Conservation (phyloP, 2,329 filamentous ascomycete species). For the Claviceps pusilla region DNA sequence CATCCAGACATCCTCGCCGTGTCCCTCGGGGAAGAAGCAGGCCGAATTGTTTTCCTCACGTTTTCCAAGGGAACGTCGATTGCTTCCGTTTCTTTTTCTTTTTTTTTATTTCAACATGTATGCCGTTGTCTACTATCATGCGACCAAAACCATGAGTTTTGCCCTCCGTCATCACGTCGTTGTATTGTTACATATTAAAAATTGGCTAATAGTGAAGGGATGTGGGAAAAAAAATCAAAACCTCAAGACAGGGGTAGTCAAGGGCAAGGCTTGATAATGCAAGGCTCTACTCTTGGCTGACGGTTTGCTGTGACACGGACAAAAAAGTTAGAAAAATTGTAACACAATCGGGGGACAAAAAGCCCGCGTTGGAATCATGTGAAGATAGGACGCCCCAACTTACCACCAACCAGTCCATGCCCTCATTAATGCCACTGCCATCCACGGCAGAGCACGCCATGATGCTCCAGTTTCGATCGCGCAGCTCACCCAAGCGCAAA, state of each 20-base stretch:
- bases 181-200: constrained; percentile 16
- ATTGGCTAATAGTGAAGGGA: constrained; percentile 2
- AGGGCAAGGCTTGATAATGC: constrained; percentile 1
- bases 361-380: background rate
- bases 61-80: background rate
- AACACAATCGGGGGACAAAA: background rate
- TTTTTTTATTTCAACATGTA: constrained; percentile 3
- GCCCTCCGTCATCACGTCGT: constrained; percentile 15
- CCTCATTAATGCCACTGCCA: constrained; percentile 84
- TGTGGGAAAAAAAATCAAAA: background rate
- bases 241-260: background rate
- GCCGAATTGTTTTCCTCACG: background rate
- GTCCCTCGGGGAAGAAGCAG: background rate
- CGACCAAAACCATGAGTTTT: constrained; percentile 9
- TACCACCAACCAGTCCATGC: constrained; percentile 98
- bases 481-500: constrained; percentile 72
- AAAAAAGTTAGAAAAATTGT: background rate
- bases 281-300: constrained; percentile 18
- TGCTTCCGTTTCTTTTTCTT: constrained; percentile 4
- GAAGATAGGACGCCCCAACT: constrained; percentile 15
- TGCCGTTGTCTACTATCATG: constrained; percentile 13
- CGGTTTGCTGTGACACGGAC: constrained; percentile 20
- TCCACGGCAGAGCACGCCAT: constrained; percentile 95
- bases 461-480: constrained; percentile 98
- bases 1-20: background rate